phyloP scores from a whole-genome alignment of 1,139 yeast species.

The Kluyveromyces sp. region DNA sequence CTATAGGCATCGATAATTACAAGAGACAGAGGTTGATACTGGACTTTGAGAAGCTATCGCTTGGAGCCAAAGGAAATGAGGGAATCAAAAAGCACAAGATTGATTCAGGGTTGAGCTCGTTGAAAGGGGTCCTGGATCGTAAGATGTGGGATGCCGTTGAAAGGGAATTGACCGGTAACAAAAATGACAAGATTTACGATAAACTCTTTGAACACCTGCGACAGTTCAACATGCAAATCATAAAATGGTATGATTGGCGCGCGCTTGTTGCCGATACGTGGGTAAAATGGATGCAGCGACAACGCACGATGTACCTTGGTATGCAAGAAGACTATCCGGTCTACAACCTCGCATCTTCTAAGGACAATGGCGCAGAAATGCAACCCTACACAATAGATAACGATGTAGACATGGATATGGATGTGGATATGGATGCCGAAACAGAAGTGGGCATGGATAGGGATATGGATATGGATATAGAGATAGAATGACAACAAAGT shows the following conservation, averaged over 20 bases:
- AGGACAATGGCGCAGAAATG: neutral
- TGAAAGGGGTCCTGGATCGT: constrained; percentile 1
- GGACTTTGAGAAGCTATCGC: constrained; percentile 24
- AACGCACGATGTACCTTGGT: neutral
- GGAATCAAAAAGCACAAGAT: neutral
- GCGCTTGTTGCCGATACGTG: constrained; percentile 18
- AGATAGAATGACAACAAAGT: constrained; percentile 17
- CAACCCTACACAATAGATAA: neutral
- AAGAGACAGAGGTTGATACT: constrained; percentile 25
- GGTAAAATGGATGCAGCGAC: constrained; percentile 19
- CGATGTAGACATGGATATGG: constrained; percentile 18
- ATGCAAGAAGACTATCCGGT: neutral
- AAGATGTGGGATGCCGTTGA: constrained; percentile 5
- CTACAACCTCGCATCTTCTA: too few relatives aligned
- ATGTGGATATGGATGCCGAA: constrained; percentile 8
- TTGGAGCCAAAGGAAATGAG: constrained; percentile 3
- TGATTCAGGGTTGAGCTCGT: neutral
- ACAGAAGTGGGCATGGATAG: neutral
- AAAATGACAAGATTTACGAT: constrained; percentile 13
- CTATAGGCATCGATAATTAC: constrained; percentile 24
- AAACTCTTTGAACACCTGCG: constrained; percentile 19
- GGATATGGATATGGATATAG: constrained; percentile 9
- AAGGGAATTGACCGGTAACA: constrained; percentile 1
- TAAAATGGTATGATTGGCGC: constrained; percentile 25
- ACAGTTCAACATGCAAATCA: constrained; percentile 20